These are phyloP conservation scores for Pulveroboletus sp. DNA, from an alignment of 768 basidiomycete genomes.

Conservation along the genomic window DNA sequence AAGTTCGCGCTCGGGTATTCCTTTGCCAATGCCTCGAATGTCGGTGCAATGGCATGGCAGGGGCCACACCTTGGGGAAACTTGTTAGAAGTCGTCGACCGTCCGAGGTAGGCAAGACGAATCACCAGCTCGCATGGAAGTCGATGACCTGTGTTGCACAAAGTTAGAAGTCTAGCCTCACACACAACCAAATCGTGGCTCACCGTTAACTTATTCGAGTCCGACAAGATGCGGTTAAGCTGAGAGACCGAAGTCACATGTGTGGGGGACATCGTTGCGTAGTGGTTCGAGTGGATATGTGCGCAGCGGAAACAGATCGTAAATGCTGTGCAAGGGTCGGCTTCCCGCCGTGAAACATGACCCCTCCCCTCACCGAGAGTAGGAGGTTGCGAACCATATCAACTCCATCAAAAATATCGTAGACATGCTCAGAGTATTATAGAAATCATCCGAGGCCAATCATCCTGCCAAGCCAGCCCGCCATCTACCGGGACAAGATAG, in stretches of 20 bases:
- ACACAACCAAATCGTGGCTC: conserved; percentile 9
- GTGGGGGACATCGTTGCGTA: conserved; percentile 51
- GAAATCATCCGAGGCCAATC: neutral
- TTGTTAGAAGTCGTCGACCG: conserved; percentile 6
- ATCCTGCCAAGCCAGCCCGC: neutral
- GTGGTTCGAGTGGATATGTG: neutral
- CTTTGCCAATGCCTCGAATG: conserved; percentile 65
- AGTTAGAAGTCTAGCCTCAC: neutral
- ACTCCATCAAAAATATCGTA: neutral
- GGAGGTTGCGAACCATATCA: too few relatives aligned
- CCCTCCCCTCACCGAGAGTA: neutral
- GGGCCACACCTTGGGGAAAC: conserved; percentile 68
- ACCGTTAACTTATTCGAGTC: conserved; percentile 67
- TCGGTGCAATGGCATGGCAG: conserved; percentile 78
- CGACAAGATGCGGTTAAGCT: conserved; percentile 57
- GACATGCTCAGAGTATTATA: neutral
- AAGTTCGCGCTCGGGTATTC: conserved; percentile 72
- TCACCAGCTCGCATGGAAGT: conserved; percentile 84
- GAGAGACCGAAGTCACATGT: conserved; percentile 57
- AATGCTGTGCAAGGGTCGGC: neutral
- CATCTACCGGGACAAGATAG: neutral
- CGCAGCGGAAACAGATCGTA: neutral
- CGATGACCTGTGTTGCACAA: conserved; percentile 58
- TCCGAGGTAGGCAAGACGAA: conserved; percentile 10
- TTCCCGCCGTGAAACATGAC: conserved; percentile 3